These are phyloP conservation scores for Cutaneotrichosporon cavernicola DNA, from an alignment of 1,284 basidiomycete species.

Conservation along the genomic window DNA sequence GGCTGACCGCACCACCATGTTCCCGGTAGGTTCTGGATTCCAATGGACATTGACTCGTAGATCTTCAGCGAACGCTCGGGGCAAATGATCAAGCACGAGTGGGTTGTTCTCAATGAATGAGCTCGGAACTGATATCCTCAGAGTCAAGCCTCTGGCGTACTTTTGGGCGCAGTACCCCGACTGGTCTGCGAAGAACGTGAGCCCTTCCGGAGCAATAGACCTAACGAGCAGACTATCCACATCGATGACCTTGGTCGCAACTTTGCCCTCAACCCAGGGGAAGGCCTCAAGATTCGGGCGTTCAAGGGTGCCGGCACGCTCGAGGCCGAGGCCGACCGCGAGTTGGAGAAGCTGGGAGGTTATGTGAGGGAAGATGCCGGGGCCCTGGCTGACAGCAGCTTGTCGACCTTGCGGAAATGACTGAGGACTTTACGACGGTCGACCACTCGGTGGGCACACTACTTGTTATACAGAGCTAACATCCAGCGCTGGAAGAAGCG, in stretches of 20 bases:
- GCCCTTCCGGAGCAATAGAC: conserved; percentile 2
- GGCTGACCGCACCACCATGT: conserved; percentile 83
- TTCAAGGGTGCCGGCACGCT: conserved; percentile 72
- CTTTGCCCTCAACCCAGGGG: conserved; percentile 79
- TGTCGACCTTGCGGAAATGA: conserved; percentile 31
- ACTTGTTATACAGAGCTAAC: neutral
- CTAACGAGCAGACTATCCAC: conserved; percentile 63
- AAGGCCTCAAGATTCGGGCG: conserved; percentile 72
- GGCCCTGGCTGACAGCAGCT: conserved; percentile 27
- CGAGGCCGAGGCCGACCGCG: conserved; percentile 62
- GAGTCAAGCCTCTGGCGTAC: conserved; percentile 77
- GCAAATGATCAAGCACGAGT: conserved; percentile 71
- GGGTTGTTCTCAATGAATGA: conserved; percentile 11
- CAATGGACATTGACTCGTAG: conserved; percentile 17
- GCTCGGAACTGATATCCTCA: conserved; percentile 21
- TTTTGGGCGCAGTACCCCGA: conserved; percentile 83
- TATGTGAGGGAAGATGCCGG: conserved; percentile 54
- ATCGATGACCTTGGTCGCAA: conserved; percentile 84
- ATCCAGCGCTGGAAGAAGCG: conserved; percentile 30
- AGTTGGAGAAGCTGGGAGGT: conserved; percentile 63
- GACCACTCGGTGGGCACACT: conserved; percentile 40
- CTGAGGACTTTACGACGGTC: conserved; percentile 41
- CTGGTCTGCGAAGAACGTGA: conserved; percentile 57
- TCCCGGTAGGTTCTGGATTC: conserved; percentile 61
- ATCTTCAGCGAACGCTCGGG: conserved; percentile 68